Conservation (phyloP, 768 basidiomycete species). For the Cytidiella melzeri region DNA sequence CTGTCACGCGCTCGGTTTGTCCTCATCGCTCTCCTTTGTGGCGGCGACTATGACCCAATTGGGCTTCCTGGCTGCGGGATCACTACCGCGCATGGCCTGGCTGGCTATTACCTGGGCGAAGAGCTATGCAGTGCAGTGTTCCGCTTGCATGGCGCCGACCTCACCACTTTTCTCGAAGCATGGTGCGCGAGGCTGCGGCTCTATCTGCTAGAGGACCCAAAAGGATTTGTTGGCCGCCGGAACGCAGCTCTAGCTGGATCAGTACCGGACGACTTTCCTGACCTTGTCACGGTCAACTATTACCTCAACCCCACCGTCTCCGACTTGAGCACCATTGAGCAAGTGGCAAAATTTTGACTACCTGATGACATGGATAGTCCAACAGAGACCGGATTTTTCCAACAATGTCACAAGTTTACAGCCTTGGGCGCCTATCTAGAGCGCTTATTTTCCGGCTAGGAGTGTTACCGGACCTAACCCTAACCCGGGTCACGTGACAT, state of each 20-base stretch:
- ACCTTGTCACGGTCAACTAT: not conserved
- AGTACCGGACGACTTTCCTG: constrained; percentile 36
- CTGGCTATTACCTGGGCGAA: constrained; percentile 7
- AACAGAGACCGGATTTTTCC: no score
- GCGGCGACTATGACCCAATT: constrained; percentile 68
- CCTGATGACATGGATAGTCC: no score
- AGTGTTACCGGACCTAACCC: no score
- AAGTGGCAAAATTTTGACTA: not conserved
- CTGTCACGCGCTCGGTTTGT: constrained; percentile 64
- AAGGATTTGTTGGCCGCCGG: not conserved
- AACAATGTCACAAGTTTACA: no score
- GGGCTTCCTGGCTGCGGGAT: constrained; percentile 2
- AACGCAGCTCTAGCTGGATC: not conserved
- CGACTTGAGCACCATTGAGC: not conserved
- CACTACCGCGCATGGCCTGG: constrained; percentile 1
- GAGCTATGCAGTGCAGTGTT: not conserved
- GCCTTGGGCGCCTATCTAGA: no score
- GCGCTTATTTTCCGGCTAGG: no score
- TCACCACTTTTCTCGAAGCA: not conserved
- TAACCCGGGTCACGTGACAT: no score
- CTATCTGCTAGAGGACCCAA: not conserved
- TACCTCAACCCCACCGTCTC: constrained; percentile 3
- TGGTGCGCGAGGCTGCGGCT: constrained; percentile 2
- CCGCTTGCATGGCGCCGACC: not conserved
- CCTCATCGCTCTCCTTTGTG: constrained; percentile 75